Base-by-base conservation (phyloP, 805 yeast species). In the Wickerhamiella dianesei region DNA sequence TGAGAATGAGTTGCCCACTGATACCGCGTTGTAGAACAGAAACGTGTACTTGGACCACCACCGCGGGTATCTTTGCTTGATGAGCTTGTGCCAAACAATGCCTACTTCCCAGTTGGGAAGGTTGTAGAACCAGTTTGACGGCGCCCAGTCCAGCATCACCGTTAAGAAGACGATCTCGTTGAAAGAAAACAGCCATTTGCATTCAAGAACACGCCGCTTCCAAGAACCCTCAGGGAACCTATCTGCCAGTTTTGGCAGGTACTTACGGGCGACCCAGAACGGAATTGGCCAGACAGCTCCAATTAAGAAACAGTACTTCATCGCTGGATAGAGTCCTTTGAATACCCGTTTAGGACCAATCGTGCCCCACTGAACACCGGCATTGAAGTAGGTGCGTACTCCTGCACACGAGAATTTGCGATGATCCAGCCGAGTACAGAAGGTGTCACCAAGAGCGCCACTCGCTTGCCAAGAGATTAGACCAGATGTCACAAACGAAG, bases 261-360 rank as follows among this genome's bases (percentile, higher is more conserved):
- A 45, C 35, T 45, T 44, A 12, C 53, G 51, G 21, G 43, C 46
- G 13, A 40, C 43, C 51, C 40, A 49, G 49, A 40, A 46, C 21
- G 48, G 49, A 44, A 45, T 47, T 18, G 51, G 52, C 20, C 49
- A 40, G 44, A 44, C 43, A 2, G 59, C 60, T 14, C 85, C 83
- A 46, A 77, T 65, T 35, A 79, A 62, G 67, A 79, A 79, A 50
- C 80, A 74, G 72, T 75, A 78, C 58, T 75, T 73, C 50, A 79
- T 62, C 8, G 70, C 64, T 1, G 84, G 82, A 56, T 79, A 79
- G 5, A 78, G 58, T 0, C 74, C 74, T 44, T 69, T 65, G 47
- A 63, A 61, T 37, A 60, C 56, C 21, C 58, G 52, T 57, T 75
- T 75, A 3, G 84, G 82, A 8, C 82, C 82, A 56, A 78, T 70